These are phyloP conservation scores for Fonsecaea nubica DNA, from an alignment of 2,329 filamentous ascomycete genomes.

Conservation along the genomic window DNA sequence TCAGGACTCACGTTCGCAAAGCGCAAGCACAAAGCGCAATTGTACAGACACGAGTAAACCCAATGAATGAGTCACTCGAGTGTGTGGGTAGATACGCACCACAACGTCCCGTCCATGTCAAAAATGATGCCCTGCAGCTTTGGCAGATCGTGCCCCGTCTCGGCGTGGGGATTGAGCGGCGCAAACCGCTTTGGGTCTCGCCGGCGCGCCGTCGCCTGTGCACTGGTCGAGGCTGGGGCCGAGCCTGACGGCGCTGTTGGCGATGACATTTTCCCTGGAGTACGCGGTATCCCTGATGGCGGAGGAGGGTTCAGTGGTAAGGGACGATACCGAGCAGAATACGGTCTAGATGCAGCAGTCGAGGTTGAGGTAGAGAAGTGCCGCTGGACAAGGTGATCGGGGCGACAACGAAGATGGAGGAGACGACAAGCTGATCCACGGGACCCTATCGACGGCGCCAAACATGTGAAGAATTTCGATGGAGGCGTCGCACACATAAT, in stretches of 20 bases:
- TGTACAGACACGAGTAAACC: neutral
- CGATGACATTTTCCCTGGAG: neutral
- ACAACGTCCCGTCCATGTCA: constrained; percentile 94
- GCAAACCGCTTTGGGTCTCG: constrained; percentile 34
- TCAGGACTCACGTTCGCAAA: constrained; percentile 2
- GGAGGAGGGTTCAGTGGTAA: neutral
- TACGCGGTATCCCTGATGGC: neutral
- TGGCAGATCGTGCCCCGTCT: constrained; percentile 42
- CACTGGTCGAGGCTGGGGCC: neutral
- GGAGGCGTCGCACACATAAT: neutral
- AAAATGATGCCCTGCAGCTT: constrained; percentile 72
- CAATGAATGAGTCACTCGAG: constrained; percentile 3
- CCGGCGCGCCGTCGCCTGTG: neutral
- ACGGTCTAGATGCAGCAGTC: neutral
- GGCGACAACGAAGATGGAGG: neutral
- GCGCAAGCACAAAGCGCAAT: too few relatives aligned
- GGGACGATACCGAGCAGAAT: neutral
- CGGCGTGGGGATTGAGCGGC: constrained; percentile 28
- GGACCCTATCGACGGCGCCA: neutral
- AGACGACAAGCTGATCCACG: neutral
- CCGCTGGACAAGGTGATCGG: neutral
- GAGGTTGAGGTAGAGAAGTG: neutral
- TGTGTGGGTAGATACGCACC: constrained; percentile 60
- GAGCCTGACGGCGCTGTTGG: neutral
- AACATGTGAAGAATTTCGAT: neutral